These are phyloP conservation scores for Kregervanrija fluxuum DNA, from an alignment of 805 yeast genomes.

Conservation along the genomic window DNA sequence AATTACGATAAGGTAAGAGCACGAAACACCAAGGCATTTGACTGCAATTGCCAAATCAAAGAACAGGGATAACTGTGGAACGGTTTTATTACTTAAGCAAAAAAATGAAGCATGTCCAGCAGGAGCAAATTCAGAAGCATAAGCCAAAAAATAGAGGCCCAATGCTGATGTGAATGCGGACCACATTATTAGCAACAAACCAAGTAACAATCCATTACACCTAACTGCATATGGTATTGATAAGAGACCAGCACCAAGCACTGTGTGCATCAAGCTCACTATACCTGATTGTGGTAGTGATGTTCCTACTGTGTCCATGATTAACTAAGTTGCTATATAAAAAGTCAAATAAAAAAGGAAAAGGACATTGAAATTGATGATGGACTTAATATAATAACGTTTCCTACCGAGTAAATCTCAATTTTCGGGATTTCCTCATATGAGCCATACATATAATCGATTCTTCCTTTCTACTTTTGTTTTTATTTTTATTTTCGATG, in stretches of 20 bases:
- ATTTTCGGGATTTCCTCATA: too few species aligned
- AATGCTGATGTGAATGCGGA: constrained; percentile 43
- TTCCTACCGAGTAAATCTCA: too few species aligned
- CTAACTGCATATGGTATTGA: constrained; percentile 66
- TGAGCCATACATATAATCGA: too few species aligned
- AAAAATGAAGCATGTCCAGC: constrained; percentile 61
- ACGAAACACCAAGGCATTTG: constrained; percentile 66
- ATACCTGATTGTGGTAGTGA: constrained; percentile 40
- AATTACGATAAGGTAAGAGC: constrained; percentile 60
- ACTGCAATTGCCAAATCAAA: constrained; percentile 65
- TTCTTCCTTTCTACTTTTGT: too few species aligned
- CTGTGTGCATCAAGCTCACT: constrained; percentile 48
- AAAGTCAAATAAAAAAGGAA: too few species aligned
- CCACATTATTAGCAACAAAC: constrained; percentile 32
- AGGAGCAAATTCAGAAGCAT: constrained; percentile 47
- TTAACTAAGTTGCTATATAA: too few species aligned
- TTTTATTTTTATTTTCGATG: too few species aligned
- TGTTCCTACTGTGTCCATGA: constrained; percentile 7
- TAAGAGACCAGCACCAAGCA: constrained; percentile 59
- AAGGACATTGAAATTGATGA: too few species aligned
- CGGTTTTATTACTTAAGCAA: constrained; percentile 50
- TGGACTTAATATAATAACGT: too few species aligned
- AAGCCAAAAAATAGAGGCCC: constrained; percentile 59
- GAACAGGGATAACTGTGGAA: constrained; percentile 51
- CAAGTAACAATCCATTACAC: constrained; percentile 39